phyloP scores from a whole-genome alignment of 352 stramenopile genomes.

The Aphanomyces astaci region DNA sequence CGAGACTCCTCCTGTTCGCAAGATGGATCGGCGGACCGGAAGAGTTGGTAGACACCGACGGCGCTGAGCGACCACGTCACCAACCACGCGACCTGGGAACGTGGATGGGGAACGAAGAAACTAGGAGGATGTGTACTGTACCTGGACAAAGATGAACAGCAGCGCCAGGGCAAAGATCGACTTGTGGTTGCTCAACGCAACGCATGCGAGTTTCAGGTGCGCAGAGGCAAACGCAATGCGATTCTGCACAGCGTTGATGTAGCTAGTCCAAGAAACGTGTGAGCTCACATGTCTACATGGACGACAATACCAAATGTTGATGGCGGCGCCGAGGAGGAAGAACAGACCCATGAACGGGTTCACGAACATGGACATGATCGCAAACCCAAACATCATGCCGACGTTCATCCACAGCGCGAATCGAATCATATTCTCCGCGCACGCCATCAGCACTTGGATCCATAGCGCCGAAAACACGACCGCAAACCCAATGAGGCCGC shows the following conservation, averaged over 20 bases:
- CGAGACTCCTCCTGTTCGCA: slow-evolving; percentile 42
- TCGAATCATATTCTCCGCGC: slow-evolving; percentile 64
- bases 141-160: slow-evolving; percentile 42
- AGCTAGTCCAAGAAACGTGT: slow-evolving; percentile 10
- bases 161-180: slow-evolving; percentile 38
- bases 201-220: background rate
- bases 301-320: slow-evolving; percentile 74
- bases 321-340: slow-evolving; percentile 45
- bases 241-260: slow-evolving; percentile 67
- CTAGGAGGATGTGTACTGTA: background rate
- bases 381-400: slow-evolving; percentile 52
- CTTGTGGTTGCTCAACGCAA: background rate
- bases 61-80: slow-evolving; percentile 55
- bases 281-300: too few species aligned
- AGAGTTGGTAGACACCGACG: slow-evolving; percentile 66
- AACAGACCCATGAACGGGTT: slow-evolving; percentile 51
- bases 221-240: slow-evolving; percentile 73
- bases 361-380: slow-evolving; percentile 50
- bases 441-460: slow-evolving; percentile 73
- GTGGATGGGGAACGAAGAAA: background rate
- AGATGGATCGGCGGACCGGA: slow-evolving; percentile 51
- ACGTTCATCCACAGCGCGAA: slow-evolving; percentile 82
- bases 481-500: slow-evolving; percentile 40
- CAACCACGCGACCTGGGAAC: slow-evolving; percentile 50
- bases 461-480: slow-evolving; percentile 55